Evolutionary conservation across 2,329 filamentous ascomycete species (phyloP).

Genomic region (Xylariaceae sp.): DNA sequence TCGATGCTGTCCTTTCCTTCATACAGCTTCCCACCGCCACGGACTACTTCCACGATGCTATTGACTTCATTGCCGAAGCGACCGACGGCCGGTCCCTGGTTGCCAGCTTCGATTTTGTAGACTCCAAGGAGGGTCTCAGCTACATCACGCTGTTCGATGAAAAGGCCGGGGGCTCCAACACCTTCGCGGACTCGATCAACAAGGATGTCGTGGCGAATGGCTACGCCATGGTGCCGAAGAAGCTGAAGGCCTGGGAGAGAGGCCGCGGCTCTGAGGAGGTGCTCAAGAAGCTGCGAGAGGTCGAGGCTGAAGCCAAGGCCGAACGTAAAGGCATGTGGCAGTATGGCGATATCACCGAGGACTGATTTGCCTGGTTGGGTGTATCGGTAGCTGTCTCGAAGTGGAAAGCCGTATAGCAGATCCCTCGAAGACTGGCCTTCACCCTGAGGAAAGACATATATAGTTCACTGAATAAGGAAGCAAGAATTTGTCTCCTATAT

Average conservation of each 20-base stretch:
- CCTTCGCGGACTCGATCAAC: constrained; percentile 73
- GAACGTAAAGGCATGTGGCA: constrained; percentile 90
- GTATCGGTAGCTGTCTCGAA: background rate
- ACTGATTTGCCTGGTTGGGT: too few relatives aligned
- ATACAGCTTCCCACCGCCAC: constrained; percentile 75
- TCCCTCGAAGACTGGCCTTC: too few relatives aligned
- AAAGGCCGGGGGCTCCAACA: constrained; percentile 46
- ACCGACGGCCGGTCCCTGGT: constrained; percentile 73
- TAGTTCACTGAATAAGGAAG: too few relatives aligned
- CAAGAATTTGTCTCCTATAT: too few relatives aligned
- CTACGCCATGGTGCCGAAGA: constrained; percentile 82
- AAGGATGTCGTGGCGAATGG: constrained; percentile 78
- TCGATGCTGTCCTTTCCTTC: constrained; percentile 80
- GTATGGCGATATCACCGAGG: constrained; percentile 93
- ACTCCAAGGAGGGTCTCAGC: constrained; percentile 68
- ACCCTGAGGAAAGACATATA: too few relatives aligned
- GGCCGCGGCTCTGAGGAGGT: constrained; percentile 61
- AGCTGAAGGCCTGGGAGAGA: constrained; percentile 87
- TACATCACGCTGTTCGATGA: constrained; percentile 86
- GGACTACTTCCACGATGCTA: constrained; percentile 78
- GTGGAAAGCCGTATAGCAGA: too few relatives aligned
- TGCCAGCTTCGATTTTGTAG: constrained; percentile 82
- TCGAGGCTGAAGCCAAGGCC: constrained; percentile 71
- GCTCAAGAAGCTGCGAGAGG: constrained; percentile 62
- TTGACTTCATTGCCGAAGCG: constrained; percentile 65